phyloP scores from a whole-genome alignment of 768 basidiomycete genomes.

The Leccinum fibrillosum region DNA sequence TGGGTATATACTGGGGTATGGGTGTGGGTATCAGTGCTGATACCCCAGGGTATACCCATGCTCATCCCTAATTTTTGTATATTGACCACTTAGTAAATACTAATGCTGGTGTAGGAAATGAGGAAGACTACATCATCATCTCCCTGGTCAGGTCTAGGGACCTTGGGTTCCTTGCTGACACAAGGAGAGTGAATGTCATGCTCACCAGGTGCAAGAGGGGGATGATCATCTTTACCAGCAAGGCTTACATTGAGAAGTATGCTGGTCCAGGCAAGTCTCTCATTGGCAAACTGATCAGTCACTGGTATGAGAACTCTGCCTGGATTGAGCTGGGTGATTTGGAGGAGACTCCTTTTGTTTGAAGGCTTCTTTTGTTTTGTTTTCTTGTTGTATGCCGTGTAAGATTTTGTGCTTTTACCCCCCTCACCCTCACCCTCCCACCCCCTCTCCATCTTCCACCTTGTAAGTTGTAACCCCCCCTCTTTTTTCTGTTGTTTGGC shows the following conservation, averaged over 20 bases:
- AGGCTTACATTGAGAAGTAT: constrained; percentile 51
- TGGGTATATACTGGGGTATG: too few relatives aligned
- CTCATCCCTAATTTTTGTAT: neutral
- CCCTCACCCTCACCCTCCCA: neutral
- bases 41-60: too few relatives aligned
- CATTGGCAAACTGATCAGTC: constrained; percentile 36
- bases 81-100: neutral
- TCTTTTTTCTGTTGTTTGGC: neutral
- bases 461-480: neutral
- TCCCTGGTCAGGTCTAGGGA: constrained; percentile 63
- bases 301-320: constrained; percentile 29
- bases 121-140: constrained; percentile 73
- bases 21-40: too few relatives aligned
- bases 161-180: constrained; percentile 65
- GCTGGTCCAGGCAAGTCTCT: constrained; percentile 48
- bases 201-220: constrained; percentile 74
- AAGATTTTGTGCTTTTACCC: neutral
- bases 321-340: constrained; percentile 38
- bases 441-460: neutral
- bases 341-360: constrained; percentile 17
- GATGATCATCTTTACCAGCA: constrained; percentile 72
- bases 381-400: neutral
- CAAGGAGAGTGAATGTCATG: constrained; percentile 83
- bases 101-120: constrained; percentile 58
- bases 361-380: neutral